phyloP scores from a whole-genome alignment of 495 filamentous ascomycete species.

The Rostrohypoxylon terebratum region DNA sequence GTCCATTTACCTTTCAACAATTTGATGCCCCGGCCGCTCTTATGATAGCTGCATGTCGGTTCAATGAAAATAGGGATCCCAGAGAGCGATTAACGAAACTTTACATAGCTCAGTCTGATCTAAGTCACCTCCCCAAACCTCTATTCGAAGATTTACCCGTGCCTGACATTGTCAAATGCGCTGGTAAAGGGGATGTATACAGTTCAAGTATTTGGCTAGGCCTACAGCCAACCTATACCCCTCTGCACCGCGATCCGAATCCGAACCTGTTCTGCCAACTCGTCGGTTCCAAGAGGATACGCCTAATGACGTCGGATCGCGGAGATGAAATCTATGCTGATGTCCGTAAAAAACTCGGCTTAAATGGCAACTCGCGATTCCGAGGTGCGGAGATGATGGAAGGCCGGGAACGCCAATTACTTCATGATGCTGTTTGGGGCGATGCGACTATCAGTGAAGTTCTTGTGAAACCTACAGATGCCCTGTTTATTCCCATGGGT shows the following conservation, averaged over 20 bases:
- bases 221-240: slow-evolving; percentile 84
- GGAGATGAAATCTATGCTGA: slow-evolving; percentile 71
- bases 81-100: slow-evolving; percentile 55
- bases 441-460: slow-evolving; percentile 59
- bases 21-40: slow-evolving; percentile 55
- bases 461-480: slow-evolving; percentile 73
- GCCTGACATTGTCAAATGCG: slow-evolving; percentile 69
- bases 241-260: slow-evolving; percentile 92
- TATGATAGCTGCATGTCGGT: slow-evolving; percentile 51
- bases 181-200: slow-evolving; percentile 82
- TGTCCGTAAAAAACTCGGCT: slow-evolving; percentile 64
- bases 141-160: slow-evolving; percentile 75
- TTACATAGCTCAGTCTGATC: slow-evolving; percentile 86
- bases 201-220: slow-evolving; percentile 90
- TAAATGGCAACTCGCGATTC: slow-evolving; percentile 65
- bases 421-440: slow-evolving; percentile 80
- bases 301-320: slow-evolving; percentile 71
- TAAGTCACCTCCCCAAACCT: slow-evolving; percentile 70
- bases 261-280: slow-evolving; percentile 93
- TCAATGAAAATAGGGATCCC: slow-evolving; percentile 41
- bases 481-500: slow-evolving; percentile 86
- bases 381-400: slow-evolving; percentile 95
- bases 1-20: slow-evolving; percentile 43
- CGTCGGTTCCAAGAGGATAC: slow-evolving; percentile 75
- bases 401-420: slow-evolving; percentile 71